Evolutionary conservation across 2,329 filamentous ascomycete species (phyloP), one percentile per base, ranked within the genome.

Genomic region (Colletotrichum sp.): DNA sequence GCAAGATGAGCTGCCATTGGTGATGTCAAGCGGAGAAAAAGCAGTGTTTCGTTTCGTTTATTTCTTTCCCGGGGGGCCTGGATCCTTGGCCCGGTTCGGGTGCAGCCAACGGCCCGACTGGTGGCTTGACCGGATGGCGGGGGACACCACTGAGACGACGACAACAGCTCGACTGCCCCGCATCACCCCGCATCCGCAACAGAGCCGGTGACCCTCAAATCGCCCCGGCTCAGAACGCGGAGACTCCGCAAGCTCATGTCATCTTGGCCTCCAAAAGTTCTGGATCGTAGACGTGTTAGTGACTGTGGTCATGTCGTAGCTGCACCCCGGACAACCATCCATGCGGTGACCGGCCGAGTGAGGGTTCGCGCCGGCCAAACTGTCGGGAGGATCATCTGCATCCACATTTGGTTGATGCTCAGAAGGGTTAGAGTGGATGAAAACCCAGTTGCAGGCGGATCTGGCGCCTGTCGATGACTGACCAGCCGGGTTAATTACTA

Each of bases 51-150:
- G 52, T 61, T 61, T 69, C 36, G 67, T 61, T 55, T 21, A 21
- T 43, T 60, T 66, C 36, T 13, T 43, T 15, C 12, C 71, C 30
- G 16, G 32, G 43, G 18, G 28, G 36, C 26, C 58, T 30, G 34
- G 61, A 43, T 61, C 32, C 55, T 30, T 32, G 69, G 34, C 18
- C 32, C 55, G 9, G 68, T 30, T 55, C 36, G 55, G 55, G 36
- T 75, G 58, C 12, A 32, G 55, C 70, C 58, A 75, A 75, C 73
- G 73, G 73, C 73, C 73, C 73, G 70, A 75, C 70, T 75, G 58
- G 70, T 75, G 73, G 70, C 73, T 75, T 73, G 73, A 75, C 34
- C 24, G n/a, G 61, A 75, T 72, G 68, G 69, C 64, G 73, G 73
- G 65, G 70, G 68, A 72, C 48, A 52, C 61, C 48, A 30, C 24